These are phyloP conservation scores for Volvox africanus DNA, from an alignment of 139 green algal genomes.

Conservation along the genomic window DNA sequence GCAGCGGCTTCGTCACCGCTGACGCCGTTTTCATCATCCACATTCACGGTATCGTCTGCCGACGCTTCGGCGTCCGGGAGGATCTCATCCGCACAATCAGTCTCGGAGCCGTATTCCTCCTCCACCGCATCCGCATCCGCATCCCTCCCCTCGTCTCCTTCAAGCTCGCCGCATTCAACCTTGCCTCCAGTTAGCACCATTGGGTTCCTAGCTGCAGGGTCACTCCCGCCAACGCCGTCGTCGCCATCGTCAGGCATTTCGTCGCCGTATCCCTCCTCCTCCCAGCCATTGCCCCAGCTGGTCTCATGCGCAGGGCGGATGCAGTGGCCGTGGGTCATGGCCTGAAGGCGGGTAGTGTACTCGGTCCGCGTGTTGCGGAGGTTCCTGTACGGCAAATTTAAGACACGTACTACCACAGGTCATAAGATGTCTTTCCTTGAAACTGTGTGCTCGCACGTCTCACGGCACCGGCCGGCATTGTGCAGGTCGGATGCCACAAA, in stretches of 20 bases:
- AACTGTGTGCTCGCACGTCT: too few species aligned
- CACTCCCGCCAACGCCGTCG: neutral
- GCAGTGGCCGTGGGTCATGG: neutral
- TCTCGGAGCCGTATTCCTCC: too few species aligned
- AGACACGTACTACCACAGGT: too few species aligned
- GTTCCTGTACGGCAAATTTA: constrained; percentile 39
- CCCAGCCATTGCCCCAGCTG: neutral
- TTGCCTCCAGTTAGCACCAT: neutral
- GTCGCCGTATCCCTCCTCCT: neutral
- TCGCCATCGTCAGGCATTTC: neutral
- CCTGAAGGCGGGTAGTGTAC: constrained; percentile 47
- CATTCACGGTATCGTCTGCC: neutral
- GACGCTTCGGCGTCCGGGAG: neutral
- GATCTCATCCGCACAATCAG: too few species aligned
- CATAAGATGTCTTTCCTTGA: too few species aligned
- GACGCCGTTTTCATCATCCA: neutral
- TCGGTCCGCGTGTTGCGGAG: constrained; percentile 52
- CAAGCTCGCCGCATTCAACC: neutral
- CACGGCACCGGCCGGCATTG: too few species aligned
- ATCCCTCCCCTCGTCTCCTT: neutral
- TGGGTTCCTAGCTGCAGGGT: neutral
- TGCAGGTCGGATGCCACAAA: too few species aligned
- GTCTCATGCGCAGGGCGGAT: neutral
- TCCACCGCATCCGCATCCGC: too few species aligned
- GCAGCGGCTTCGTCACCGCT: neutral